phyloP scores from a whole-genome alignment of 768 basidiomycete genomes.

The Suillus placidus region DNA sequence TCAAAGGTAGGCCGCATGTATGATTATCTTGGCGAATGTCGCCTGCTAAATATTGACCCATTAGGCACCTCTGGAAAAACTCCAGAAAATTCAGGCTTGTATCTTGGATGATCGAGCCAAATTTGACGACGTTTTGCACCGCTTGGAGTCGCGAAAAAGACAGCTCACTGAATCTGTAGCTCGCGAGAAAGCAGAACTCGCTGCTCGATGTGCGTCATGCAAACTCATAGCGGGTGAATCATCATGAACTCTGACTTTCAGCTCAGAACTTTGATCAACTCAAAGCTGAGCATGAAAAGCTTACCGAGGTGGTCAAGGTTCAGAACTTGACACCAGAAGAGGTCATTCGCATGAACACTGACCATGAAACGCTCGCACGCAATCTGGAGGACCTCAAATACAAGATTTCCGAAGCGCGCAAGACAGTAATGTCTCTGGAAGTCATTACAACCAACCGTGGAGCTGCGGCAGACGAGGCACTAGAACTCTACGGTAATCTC shows the following conservation, averaged over 20 bases:
- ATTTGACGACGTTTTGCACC: conserved; percentile 72
- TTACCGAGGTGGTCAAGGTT: conserved; percentile 68
- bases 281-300: conserved; percentile 61
- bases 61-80: conserved; percentile 64
- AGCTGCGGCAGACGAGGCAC: conserved; percentile 78
- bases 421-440: conserved; percentile 76
- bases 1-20: conserved; percentile 50
- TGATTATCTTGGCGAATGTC: not conserved
- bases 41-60: conserved; percentile 4
- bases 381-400: conserved; percentile 76
- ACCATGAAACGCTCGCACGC: conserved; percentile 76
- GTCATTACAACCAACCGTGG: conserved; percentile 80
- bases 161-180: conserved; percentile 68
- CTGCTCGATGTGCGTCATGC: conserved; percentile 48
- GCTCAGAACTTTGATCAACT: conserved; percentile 65
- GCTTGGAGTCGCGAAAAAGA: conserved; percentile 70
- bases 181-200: conserved; percentile 66
- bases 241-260: conserved; percentile 32
- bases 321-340: conserved; percentile 94
- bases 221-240: not conserved
- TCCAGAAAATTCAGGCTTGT: conserved; percentile 62
- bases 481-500: conserved; percentile 77
- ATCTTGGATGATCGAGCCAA: conserved; percentile 77
- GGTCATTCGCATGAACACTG: conserved; percentile 87
- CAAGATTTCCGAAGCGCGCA: conserved; percentile 75